These are phyloP conservation scores for Aspergillus ostianus DNA, from an alignment of 495 filamentous ascomycete species.

Conservation along the genomic window DNA sequence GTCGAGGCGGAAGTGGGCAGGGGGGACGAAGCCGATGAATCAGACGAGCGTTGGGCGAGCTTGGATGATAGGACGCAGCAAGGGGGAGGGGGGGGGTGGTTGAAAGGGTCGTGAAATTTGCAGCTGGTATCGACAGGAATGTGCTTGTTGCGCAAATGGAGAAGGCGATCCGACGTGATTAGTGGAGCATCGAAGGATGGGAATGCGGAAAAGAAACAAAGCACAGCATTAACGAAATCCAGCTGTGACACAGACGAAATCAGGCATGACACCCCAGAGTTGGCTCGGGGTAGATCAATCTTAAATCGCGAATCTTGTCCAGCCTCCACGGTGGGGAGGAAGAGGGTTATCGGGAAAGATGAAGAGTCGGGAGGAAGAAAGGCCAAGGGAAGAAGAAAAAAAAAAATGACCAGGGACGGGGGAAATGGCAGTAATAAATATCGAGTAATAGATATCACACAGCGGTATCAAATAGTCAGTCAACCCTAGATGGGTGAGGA, in stretches of 20 bases:
- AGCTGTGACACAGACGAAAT: constrained; percentile 45
- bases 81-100: constrained; percentile 30
- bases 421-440: constrained; percentile 4
- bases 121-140: constrained; percentile 38
- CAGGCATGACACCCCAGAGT: constrained; percentile 40
- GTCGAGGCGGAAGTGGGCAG: constrained; percentile 12
- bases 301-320: constrained; percentile 7
- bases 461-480: background rate
- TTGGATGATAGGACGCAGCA: constrained; percentile 39
- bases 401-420: constrained; percentile 8
- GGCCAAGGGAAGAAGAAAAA: constrained; percentile 10
- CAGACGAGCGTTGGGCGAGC: constrained; percentile 28
- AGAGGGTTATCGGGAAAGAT: constrained; percentile 19
- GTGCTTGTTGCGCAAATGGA: constrained; percentile 38
- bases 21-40: constrained; percentile 17
- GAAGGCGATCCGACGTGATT: constrained; percentile 30
- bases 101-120: constrained; percentile 27
- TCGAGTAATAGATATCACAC: background rate
- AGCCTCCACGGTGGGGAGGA: constrained; percentile 15
- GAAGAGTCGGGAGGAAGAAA: constrained; percentile 16
- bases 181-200: constrained; percentile 39
- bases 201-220: constrained; percentile 44
- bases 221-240: constrained; percentile 43
- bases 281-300: constrained; percentile 19
- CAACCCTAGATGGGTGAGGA: constrained; percentile 7